Evolutionary conservation across 1,284 basidiomycete genomes (phyloP), one percentile per base, ranked within the genome.

Genomic region (Retiboletus flavoniger): DNA sequence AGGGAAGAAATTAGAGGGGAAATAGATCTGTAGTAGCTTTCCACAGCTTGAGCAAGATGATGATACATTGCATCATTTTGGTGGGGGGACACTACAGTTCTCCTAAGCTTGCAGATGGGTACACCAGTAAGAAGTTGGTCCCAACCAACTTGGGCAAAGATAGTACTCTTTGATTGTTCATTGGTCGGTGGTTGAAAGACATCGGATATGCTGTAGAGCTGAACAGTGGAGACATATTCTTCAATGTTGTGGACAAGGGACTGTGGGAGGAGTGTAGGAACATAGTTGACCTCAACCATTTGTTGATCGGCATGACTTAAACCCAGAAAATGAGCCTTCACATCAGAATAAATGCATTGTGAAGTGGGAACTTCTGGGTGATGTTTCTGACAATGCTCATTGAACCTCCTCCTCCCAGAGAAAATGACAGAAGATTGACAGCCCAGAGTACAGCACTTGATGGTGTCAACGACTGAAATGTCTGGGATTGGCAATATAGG

Each of bases 71-170:
- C 21, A 24, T 24, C 21, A 4, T 4, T 24, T 24, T 24, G 21
- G 21, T 24, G 21, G 21, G 21, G 21, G 21, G 21, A 24, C 21
- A 4, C 21, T 24, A 47, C 11, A 5, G 34, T 48, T 4, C 9
- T 48, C 3, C 4, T 17, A 7, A 48, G 35, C 4, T 41, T 35
- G 16, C 6, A 13, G n/a, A 48, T 41, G 13, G 3, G 11, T 8
- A 48, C 8, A 3, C 0, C 13, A 1, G 29, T 19, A 21, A 48
- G 46, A 16, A 47, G 38, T 3, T 21, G 36, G 19, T 48, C 26
- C 36, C 47, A 48, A 29, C 47, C 47, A 4, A 48, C 14, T 9
- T 48, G 47, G 11, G 47, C 26, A 48, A 48, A 48, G 5, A 48
- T 4, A 7, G 47, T 29, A 3, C 47, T 47, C 47, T 53, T 52